A percentile compares a stretch with the other conserved stretches of the same genome.
Evolutionary conservation across 1,139 yeast genomes (phyloP).

Genomic region (Candida neerlandica): DNA sequence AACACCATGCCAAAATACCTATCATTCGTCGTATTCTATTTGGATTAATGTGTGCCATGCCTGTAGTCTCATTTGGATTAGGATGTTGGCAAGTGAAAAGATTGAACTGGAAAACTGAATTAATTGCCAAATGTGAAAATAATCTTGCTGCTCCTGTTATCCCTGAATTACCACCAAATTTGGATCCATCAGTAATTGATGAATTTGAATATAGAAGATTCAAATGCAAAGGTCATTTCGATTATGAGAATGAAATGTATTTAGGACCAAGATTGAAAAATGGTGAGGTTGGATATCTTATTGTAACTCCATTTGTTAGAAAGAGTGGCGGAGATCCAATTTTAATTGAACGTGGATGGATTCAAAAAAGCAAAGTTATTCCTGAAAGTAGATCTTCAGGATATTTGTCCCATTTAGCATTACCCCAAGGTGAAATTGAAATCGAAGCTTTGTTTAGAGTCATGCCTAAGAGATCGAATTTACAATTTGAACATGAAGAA

Average conservation of each 20-base stretch:
- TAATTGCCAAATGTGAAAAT: constrained; percentile 82
- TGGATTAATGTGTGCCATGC: constrained; percentile 77
- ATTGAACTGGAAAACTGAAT: constrained; percentile 82
- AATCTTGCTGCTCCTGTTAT: constrained; percentile 73
- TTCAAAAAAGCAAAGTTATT: constrained; percentile 68
- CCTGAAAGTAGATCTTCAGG: constrained; percentile 57
- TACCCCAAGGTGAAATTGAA: constrained; percentile 75
- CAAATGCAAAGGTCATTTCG: constrained; percentile 70
- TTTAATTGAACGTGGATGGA: constrained; percentile 92
- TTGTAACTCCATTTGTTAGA: constrained; percentile 82
- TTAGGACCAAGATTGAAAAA: constrained; percentile 87
- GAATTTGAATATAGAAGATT: constrained; percentile 85
- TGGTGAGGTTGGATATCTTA: constrained; percentile 75
- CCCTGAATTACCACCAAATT: constrained; percentile 60
- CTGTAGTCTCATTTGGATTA: constrained; percentile 77
- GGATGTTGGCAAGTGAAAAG: constrained; percentile 95
- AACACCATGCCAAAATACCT: constrained; percentile 40
- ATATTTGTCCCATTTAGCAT: constrained; percentile 61
- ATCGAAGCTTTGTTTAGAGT: constrained; percentile 73
- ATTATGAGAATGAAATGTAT: constrained; percentile 84
- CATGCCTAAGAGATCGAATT: constrained; percentile 67
- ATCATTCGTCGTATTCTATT: constrained; percentile 53
- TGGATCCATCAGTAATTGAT: constrained; percentile 55
- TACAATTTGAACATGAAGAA: constrained; percentile 76
- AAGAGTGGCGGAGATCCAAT: constrained; percentile 71